These are phyloP conservation scores for Moesziomyces sp. DNA, from an alignment of 1,284 basidiomycete genomes.

Conservation along the genomic window DNA sequence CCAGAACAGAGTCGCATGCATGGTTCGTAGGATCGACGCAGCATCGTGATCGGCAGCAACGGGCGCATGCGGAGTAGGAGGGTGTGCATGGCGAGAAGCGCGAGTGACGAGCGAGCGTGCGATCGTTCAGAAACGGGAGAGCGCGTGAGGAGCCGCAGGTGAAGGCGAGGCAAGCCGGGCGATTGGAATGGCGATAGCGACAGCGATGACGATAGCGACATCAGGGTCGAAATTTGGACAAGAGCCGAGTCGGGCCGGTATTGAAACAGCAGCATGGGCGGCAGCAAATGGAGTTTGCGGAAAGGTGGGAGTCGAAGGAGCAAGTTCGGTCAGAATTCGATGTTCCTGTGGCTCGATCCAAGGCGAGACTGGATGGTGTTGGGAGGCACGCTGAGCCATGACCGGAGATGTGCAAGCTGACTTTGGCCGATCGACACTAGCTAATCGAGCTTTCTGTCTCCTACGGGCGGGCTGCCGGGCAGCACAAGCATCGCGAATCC, in stretches of 20 bases:
- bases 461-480: no score
- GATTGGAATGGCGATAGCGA: no score
- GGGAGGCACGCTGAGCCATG: not conserved
- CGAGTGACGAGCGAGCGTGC: not conserved
- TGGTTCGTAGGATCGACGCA: not conserved
- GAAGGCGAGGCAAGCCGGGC: no score
- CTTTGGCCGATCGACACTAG: not conserved
- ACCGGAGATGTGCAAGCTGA: not conserved
- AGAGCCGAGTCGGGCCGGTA: not conserved
- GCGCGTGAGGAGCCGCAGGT: no score
- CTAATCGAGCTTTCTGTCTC: not conserved
- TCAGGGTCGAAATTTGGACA: not conserved
- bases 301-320: constrained; percentile 22
- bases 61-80: not conserved
- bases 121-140: not conserved
- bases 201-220: not conserved
- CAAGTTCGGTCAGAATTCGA: constrained; percentile 34
- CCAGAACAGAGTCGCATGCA: not conserved
- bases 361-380: not conserved
- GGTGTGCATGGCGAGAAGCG: not conserved
- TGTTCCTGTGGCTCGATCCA: constrained; percentile 10
- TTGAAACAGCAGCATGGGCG: not conserved
- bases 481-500: not conserved
- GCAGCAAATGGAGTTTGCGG: constrained; percentile 7
- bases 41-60: not conserved